These are phyloP conservation scores for Pisolithus thermaeus DNA, from an alignment of 1,284 basidiomycete genomes.

Conservation along the genomic window DNA sequence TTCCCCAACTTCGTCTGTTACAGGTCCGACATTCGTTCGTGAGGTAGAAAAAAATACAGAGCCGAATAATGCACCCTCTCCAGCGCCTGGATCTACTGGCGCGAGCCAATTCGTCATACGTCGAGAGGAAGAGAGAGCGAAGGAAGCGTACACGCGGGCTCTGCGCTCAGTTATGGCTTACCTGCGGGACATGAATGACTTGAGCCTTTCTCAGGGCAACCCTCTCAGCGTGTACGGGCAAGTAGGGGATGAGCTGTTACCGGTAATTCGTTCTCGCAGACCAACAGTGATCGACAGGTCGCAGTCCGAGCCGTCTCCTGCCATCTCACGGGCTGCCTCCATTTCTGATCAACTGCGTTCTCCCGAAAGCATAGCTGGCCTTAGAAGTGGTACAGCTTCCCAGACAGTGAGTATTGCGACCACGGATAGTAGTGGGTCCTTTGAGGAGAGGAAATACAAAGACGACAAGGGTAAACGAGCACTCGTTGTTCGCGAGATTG, in stretches of 20 bases:
- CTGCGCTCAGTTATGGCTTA: conserved; percentile 92
- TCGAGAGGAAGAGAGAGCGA: conserved; percentile 62
- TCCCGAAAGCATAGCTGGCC: conserved; percentile 49
- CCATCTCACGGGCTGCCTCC: conserved; percentile 34
- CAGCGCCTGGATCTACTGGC: conserved; percentile 46
- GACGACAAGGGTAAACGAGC: conserved; percentile 79
- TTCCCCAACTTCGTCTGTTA: conserved; percentile 57
- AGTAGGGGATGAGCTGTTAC: conserved; percentile 35
- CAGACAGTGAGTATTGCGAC: conserved; percentile 70
- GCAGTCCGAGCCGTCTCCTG: conserved; percentile 40
- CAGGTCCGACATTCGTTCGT: conserved; percentile 43
- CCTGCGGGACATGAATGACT: conserved; percentile 90
- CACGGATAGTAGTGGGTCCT: conserved; percentile 60
- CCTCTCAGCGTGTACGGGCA: conserved; percentile 50
- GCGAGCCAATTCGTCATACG: conserved; percentile 35
- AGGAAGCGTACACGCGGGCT: conserved; percentile 69
- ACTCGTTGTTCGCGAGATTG: conserved; percentile 79
- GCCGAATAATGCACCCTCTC: conserved; percentile 26
- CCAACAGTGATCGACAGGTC: conserved; percentile 61
- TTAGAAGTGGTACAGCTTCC: conserved; percentile 53
- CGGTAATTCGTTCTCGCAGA: conserved; percentile 47
- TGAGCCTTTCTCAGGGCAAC: conserved; percentile 56
- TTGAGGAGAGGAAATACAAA: conserved; percentile 80
- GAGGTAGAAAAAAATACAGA: conserved; percentile 38
- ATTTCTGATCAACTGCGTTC: conserved; percentile 55